These are phyloP conservation scores for Calonectria hawksworthii DNA, from an alignment of 2,329 filamentous ascomycete species.

Conservation along the genomic window DNA sequence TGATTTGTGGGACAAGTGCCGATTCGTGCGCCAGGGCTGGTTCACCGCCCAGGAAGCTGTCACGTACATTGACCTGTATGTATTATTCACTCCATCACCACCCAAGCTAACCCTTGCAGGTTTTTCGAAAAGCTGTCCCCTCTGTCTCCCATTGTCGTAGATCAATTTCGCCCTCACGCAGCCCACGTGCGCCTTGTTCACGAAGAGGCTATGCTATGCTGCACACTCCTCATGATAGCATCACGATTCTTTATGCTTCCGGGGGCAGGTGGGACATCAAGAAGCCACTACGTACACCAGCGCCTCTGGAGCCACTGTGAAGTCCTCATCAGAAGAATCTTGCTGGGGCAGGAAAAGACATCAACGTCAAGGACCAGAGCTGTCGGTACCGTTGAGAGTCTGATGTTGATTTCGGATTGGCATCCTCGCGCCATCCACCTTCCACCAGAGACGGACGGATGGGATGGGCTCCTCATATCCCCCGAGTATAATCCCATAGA, in stretches of 20 bases:
- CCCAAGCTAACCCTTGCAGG: background rate
- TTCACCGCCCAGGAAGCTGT: conserved; percentile 46
- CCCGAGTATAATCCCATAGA: background rate
- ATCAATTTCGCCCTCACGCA: background rate
- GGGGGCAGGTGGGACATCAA: background rate
- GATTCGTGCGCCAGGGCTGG: conserved; percentile 44
- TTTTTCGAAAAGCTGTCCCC: conserved; percentile 4
- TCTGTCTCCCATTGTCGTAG: background rate
- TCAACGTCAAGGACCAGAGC: conserved; percentile 1
- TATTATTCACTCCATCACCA: background rate
- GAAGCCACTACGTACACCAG: background rate
- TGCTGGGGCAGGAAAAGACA: background rate
- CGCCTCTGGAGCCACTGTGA: conserved; percentile 1
- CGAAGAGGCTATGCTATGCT: conserved; percentile 1
- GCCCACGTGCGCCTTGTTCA: background rate
- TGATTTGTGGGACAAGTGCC: conserved; percentile 43
- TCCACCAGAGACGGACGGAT: background rate
- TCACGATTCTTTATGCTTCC: conserved; percentile 4
- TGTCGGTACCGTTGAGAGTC: conserved; percentile 11
- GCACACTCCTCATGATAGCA: background rate
- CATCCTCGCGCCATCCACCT: background rate
- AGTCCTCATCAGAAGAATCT: background rate
- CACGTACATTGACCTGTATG: conserved; percentile 31
- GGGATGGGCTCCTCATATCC: background rate
- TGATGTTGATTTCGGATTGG: conserved; percentile 22